phyloP scores from a whole-genome alignment of 129 eudicot genomes.

The Saposhnikovia divaricata region DNA sequence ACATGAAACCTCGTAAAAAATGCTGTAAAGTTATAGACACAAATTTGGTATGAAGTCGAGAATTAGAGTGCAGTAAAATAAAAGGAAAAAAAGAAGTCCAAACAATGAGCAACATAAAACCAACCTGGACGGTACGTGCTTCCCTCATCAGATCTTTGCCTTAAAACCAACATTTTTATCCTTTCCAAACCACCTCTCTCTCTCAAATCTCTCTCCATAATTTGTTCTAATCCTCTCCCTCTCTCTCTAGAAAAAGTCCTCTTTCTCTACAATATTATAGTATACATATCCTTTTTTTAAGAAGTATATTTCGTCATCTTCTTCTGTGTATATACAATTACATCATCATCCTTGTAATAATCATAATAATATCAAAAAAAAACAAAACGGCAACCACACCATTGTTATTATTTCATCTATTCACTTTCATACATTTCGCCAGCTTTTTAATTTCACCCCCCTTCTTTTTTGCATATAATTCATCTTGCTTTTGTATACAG shows the following conservation, averaged over 20 bases:
- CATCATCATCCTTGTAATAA: neutral
- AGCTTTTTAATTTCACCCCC: neutral
- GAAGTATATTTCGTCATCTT: neutral
- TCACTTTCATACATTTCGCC: neutral
- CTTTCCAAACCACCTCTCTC: neutral
- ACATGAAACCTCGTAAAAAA: no score
- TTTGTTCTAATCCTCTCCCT: neutral
- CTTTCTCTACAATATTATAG: neutral
- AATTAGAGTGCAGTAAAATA: neutral
- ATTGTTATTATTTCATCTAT: neutral
- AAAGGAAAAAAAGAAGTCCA: neutral
- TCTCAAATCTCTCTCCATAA: neutral
- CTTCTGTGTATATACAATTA: neutral
- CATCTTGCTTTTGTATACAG: neutral
- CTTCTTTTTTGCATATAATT: neutral
- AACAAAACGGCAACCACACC: neutral
- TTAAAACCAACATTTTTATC: neutral
- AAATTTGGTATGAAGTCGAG: neutral
- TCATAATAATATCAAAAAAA: neutral
- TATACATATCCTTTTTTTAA: neutral
- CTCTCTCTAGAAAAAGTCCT: neutral
- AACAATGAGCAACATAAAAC: neutral
- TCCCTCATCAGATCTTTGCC: neutral
- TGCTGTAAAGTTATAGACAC: neutral
- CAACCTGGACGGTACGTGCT: neutral